phyloP scores from a whole-genome alignment of 768 basidiomycete species.

The Strobilomyces echinocephalus region DNA sequence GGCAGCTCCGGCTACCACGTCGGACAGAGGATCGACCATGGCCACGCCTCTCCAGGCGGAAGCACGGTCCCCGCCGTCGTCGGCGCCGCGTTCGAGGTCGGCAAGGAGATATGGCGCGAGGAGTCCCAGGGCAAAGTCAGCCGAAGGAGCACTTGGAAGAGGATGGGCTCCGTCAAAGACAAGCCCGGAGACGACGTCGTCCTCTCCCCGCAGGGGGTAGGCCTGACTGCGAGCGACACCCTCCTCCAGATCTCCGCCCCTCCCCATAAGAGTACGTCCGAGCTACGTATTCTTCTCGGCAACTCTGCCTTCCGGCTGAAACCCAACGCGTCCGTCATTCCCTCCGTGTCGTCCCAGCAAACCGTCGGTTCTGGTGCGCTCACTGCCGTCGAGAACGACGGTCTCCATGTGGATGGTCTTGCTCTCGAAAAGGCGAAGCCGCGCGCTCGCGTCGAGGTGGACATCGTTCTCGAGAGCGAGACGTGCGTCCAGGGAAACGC shows the following conservation, averaged over 20 bases:
- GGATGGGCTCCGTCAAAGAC: slow-evolving; percentile 5
- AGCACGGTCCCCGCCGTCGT: slow-evolving; percentile 15
- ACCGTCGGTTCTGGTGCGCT: slow-evolving; percentile 1
- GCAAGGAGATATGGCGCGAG: slow-evolving; percentile 23
- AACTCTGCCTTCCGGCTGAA: slow-evolving; percentile 54
- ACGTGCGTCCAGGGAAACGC: slow-evolving; percentile 75
- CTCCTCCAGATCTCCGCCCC: slow-evolving; percentile 49
- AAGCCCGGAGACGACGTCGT: slow-evolving; percentile 4
- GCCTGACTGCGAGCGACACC: slow-evolving; percentile 46
- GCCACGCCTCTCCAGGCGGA: slow-evolving; percentile 29
- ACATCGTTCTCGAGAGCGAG: slow-evolving; percentile 72
- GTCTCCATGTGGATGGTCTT: slow-evolving; percentile 28
- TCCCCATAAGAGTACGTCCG: slow-evolving; percentile 46
- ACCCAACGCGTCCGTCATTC: slow-evolving; percentile 45
- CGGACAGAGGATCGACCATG: slow-evolving; percentile 38
- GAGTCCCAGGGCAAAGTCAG: background rate
- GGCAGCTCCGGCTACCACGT: slow-evolving; percentile 36
- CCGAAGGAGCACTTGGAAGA: slow-evolving; percentile 17
- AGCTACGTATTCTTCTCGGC: slow-evolving; percentile 61
- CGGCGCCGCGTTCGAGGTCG: slow-evolving; percentile 13
- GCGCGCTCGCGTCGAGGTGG: slow-evolving; percentile 74
- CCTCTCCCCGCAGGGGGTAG: slow-evolving; percentile 11
- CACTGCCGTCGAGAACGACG: slow-evolving; percentile 5
- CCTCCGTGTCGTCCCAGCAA: slow-evolving; percentile 16
- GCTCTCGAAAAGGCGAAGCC: slow-evolving; percentile 68